Evolutionary conservation across 2,329 filamentous ascomycete genomes (phyloP).

Genomic region (Hypoxylon sp.): DNA sequence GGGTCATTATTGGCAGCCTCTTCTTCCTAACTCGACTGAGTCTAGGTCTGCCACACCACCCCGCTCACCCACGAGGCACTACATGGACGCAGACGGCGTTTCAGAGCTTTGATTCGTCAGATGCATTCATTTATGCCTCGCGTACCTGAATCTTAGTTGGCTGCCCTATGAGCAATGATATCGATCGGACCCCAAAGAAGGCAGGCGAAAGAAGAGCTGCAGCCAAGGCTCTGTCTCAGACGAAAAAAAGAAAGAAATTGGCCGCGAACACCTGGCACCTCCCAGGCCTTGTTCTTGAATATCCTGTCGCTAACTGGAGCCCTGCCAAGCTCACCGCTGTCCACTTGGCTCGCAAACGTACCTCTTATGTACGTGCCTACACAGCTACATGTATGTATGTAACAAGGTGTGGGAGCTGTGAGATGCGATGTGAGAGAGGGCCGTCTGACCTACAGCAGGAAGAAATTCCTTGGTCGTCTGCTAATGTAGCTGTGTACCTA

Average conservation of each 20-base stretch:
- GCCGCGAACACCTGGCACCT: constrained; percentile 42
- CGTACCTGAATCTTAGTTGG: constrained; percentile 36
- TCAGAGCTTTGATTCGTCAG: constrained; percentile 29
- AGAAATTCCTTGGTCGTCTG: constrained; percentile 23
- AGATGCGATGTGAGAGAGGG: constrained; percentile 10
- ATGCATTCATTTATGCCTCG: constrained; percentile 27
- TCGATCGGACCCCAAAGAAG: constrained; percentile 30
- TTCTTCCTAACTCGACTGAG: constrained; percentile 27
- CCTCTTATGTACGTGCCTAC: not conserved
- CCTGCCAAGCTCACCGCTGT: constrained; percentile 1
- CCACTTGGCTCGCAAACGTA: not conserved
- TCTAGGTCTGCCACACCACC: constrained; percentile 28
- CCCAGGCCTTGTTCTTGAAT: constrained; percentile 34
- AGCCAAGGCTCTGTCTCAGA: constrained; percentile 23
- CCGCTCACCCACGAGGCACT: constrained; percentile 27
- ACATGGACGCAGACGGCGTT: constrained; percentile 6
- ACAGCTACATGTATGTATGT: too few relatives aligned
- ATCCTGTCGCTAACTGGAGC: constrained; percentile 18
- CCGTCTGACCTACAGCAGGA: constrained; percentile 21
- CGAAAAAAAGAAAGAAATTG: constrained; percentile 23
- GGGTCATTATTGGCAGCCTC: constrained; percentile 6
- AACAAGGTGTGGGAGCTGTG: not conserved
- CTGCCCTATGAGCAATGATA: constrained; percentile 22
- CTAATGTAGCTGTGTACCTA: too few relatives aligned
- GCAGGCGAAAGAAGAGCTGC: constrained; percentile 27